Evolutionary conservation across 306 rosid genomes (phyloP), one percentile per base, ranked within the genome.

Genomic region (Cucurbita argyrosperma): DNA sequence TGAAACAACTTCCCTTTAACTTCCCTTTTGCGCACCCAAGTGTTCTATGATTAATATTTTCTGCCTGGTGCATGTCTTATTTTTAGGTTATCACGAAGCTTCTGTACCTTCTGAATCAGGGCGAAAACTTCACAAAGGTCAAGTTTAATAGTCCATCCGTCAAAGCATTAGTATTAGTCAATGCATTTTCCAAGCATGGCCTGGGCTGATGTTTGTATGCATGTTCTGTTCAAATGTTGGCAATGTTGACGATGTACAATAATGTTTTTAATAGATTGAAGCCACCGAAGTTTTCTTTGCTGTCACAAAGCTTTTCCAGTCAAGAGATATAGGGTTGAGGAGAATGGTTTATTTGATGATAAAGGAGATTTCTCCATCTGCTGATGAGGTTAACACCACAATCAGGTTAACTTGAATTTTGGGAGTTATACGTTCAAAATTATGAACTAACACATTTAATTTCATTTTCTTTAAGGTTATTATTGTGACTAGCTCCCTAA

Each of bases 231-330:
- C 16, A 21, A 54, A 42, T 73, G 65, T 57, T 73, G 45, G 40
- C 54, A 26, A 23, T 42, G 65, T 57, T 73, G 45, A 55, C 54
- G 16, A 23, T 42, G 52, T 13, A 54, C 52, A 19, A 21, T 46
- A 23, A 55, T 30, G 45, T 75, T 51, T 18, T 39, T 79, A n/a
- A 55, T 70, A 94, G 99, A 37, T 88, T 4, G 99, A 91, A 91
- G 99, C 97, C 81, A 94, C 99, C 37, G 99, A 91, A 80, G 99
- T 94, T 76, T 94, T 94, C 89, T 94, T 94, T 85, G 58, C 99
- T 14, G 97, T 94, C 75, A 94, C 99, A 45, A 94, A 94, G 82
- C 96, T 94, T 75, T 94, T 94, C 84, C 99, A 91, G 79, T 87
- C 97, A 51, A 87, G 90, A 79, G 99, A 94, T 88, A 85, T 91